These are phyloP conservation scores for Perilla frutescens DNA, from an alignment of 257 asterid genomes.

Conservation along the genomic window DNA sequence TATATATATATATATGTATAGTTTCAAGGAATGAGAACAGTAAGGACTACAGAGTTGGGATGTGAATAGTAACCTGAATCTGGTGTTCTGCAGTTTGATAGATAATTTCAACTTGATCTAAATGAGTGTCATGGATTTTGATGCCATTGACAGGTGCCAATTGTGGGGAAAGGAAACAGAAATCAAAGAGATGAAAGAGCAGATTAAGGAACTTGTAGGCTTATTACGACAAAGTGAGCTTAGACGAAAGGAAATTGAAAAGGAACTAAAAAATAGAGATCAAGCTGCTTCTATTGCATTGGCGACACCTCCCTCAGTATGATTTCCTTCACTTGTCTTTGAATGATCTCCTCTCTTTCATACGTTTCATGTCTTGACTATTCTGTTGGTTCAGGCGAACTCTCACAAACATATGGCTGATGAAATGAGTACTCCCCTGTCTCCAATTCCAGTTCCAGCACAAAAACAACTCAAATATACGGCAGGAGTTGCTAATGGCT, in stretches of 20 bases:
- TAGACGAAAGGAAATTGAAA: slow-evolving; percentile 75
- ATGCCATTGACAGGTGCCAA: slow-evolving; percentile 64
- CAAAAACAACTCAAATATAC: slow-evolving; percentile 93
- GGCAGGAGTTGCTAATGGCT: slow-evolving; percentile 81
- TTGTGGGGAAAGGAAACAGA: slow-evolving; percentile 81
- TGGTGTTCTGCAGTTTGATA: neutral
- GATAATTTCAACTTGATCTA: neutral
- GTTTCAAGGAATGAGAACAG: neutral
- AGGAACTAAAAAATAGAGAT: slow-evolving; percentile 72
- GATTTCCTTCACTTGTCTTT: slow-evolving; percentile 23
- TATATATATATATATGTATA: no score
- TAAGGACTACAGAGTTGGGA: neutral
- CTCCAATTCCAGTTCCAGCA: slow-evolving; percentile 86
- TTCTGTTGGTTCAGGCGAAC: slow-evolving; percentile 43
- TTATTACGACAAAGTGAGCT: slow-evolving; percentile 80
- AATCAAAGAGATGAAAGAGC: slow-evolving; percentile 88
- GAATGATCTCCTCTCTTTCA: neutral
- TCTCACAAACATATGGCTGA: slow-evolving; percentile 65
- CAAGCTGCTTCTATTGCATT: slow-evolving; percentile 57
- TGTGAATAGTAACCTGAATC: slow-evolving; percentile 7
- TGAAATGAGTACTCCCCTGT: slow-evolving; percentile 65
- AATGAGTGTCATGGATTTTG: slow-evolving; percentile 24
- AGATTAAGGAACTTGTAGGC: slow-evolving; percentile 79
- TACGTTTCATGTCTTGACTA: neutral
- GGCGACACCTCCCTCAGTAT: slow-evolving; percentile 78